Evolutionary conservation across 768 basidiomycete species (phyloP).

Genomic region (Phylloporus rhodoxanthus): DNA sequence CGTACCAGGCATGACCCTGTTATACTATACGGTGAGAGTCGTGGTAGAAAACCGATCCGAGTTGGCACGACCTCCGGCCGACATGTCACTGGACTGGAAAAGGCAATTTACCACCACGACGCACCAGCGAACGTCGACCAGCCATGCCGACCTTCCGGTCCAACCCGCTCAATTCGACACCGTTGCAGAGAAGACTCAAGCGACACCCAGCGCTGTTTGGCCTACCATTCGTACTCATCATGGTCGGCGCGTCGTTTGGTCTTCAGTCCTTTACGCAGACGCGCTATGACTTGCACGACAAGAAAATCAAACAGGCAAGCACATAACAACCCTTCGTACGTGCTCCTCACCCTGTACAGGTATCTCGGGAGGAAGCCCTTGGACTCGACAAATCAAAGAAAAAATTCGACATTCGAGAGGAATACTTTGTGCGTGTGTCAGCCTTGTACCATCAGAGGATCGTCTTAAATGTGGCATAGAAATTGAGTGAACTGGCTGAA

Average conservation of each 20-base stretch:
- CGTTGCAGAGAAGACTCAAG: slow-evolving; percentile 37
- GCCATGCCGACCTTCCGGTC: slow-evolving; percentile 47
- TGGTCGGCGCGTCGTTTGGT: slow-evolving; percentile 84
- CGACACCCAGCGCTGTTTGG: slow-evolving; percentile 75
- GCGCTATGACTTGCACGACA: slow-evolving; percentile 82
- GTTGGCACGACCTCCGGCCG: not conserved
- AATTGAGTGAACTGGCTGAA: slow-evolving; percentile 54
- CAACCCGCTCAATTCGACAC: slow-evolving; percentile 29
- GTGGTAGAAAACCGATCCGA: slow-evolving; percentile 10
- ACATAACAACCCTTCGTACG: too few relatives aligned
- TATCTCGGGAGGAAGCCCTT: slow-evolving; percentile 75
- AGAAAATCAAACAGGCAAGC: slow-evolving; percentile 65
- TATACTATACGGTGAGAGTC: slow-evolving; percentile 7
- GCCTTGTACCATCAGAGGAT: not conserved
- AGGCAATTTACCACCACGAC: slow-evolving; percentile 12
- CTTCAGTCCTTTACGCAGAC: slow-evolving; percentile 82
- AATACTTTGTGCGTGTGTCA: slow-evolving; percentile 78
- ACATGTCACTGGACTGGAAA: slow-evolving; percentile 7
- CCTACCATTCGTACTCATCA: slow-evolving; percentile 76
- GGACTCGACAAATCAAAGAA: slow-evolving; percentile 62
- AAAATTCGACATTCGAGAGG: slow-evolving; percentile 89
- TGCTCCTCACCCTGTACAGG: slow-evolving; percentile 30
- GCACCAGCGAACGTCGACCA: not conserved
- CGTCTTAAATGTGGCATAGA: slow-evolving; percentile 29
- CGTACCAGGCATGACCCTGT: slow-evolving; percentile 22